These are phyloP conservation scores for Cucurbitaria berberidis DNA, from an alignment of 2,329 filamentous ascomycete genomes.

Conservation along the genomic window DNA sequence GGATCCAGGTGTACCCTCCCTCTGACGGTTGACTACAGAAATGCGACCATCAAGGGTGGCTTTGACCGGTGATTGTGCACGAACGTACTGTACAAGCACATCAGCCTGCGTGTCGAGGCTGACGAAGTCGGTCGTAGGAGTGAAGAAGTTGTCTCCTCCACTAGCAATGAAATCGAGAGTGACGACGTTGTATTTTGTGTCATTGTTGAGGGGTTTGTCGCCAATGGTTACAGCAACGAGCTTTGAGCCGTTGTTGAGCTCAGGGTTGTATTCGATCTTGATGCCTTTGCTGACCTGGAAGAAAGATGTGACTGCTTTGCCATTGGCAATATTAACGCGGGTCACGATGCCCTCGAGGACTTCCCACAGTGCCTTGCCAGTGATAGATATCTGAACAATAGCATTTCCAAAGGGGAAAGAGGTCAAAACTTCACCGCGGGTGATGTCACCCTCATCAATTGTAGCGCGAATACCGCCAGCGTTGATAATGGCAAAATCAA, in stretches of 20 bases:
- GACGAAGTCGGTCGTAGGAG: slow-evolving; percentile 49
- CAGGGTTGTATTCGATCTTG: slow-evolving; percentile 63
- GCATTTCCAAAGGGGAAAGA: slow-evolving; percentile 71
- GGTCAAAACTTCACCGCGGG: slow-evolving; percentile 67
- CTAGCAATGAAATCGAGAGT: slow-evolving; percentile 69
- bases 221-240: slow-evolving; percentile 62
- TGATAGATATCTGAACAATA: slow-evolving; percentile 63
- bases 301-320: slow-evolving; percentile 61
- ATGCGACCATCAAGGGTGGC: slow-evolving; percentile 59
- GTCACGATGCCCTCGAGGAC: slow-evolving; percentile 66
- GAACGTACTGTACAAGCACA: slow-evolving; percentile 60
- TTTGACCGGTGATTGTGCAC: slow-evolving; percentile 57
- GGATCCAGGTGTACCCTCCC: slow-evolving; percentile 13
- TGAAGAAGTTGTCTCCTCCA: slow-evolving; percentile 66
- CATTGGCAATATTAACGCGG: slow-evolving; percentile 61
- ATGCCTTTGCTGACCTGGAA: slow-evolving; percentile 67
- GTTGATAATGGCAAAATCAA: slow-evolving; percentile 67
- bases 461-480: slow-evolving; percentile 68
- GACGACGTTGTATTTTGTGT: slow-evolving; percentile 61
- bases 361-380: slow-evolving; percentile 62
- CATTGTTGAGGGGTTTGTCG: slow-evolving; percentile 56
- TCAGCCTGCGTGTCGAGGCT: slow-evolving; percentile 62
- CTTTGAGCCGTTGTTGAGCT: slow-evolving; percentile 56
- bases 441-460: slow-evolving; percentile 67
- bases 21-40: slow-evolving; percentile 34